These are phyloP conservation scores for Apiospora pterosperma DNA, from an alignment of 2,329 filamentous ascomycete species.

Conservation along the genomic window DNA sequence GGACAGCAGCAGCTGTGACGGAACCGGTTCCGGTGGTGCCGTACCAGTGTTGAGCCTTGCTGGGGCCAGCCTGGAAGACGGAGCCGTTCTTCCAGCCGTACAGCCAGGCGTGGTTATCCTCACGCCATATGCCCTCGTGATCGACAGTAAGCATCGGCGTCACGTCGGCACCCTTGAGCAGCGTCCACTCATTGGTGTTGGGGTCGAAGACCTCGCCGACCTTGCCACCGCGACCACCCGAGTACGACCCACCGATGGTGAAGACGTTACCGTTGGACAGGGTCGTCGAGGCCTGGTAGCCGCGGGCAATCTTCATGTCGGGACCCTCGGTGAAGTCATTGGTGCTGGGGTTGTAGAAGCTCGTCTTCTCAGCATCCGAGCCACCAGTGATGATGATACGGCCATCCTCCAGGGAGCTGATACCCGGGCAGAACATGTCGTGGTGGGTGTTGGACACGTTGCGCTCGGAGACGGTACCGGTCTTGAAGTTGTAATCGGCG, in stretches of 20 bases:
- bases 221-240: slow-evolving; percentile 39
- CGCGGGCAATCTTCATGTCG: slow-evolving; percentile 34
- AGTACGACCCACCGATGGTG: slow-evolving; percentile 48
- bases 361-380: slow-evolving; percentile 35
- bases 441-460: slow-evolving; percentile 29
- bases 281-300: slow-evolving; percentile 41
- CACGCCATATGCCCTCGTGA: slow-evolving; percentile 18
- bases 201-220: slow-evolving; percentile 44
- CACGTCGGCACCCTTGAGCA: slow-evolving; percentile 32
- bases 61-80: slow-evolving; percentile 54
- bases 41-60: slow-evolving; percentile 56
- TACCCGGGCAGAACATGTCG: slow-evolving; percentile 49
- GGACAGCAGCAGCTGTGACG: slow-evolving; percentile 36
- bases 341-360: slow-evolving; percentile 31
- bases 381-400: slow-evolving; percentile 44
- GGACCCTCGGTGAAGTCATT: slow-evolving; percentile 27
- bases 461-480: slow-evolving; percentile 11
- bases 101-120: slow-evolving; percentile 51
- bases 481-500: slow-evolving; percentile 19
- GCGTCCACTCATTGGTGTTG: slow-evolving; percentile 34
- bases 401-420: slow-evolving; percentile 36
- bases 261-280: slow-evolving; percentile 44
- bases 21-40: slow-evolving; percentile 39
- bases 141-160: slow-evolving; percentile 37
- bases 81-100: slow-evolving; percentile 42